phyloP scores from a whole-genome alignment of 2,329 filamentous ascomycete species.

The Plectosphaerella sp. region DNA sequence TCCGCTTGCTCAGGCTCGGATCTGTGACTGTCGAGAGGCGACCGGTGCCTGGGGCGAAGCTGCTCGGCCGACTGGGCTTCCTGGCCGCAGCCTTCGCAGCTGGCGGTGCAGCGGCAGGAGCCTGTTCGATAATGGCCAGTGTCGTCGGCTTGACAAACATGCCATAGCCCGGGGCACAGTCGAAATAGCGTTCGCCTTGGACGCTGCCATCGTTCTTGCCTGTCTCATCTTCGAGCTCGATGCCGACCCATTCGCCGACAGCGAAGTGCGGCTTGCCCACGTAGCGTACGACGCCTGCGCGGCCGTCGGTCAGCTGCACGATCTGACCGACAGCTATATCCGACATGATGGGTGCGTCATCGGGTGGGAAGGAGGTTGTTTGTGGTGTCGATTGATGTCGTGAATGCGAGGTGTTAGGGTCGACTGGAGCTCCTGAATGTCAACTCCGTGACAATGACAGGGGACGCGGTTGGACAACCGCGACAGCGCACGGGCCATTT shows the following conservation, averaged over 20 bases:
- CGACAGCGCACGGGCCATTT: neutral
- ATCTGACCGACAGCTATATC: slow-evolving; percentile 64
- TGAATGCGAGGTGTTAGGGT: neutral
- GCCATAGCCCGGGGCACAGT: slow-evolving; percentile 69
- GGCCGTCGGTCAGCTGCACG: slow-evolving; percentile 74
- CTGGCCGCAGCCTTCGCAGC: slow-evolving; percentile 32
- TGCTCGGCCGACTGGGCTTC: slow-evolving; percentile 42
- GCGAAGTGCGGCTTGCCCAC: slow-evolving; percentile 77
- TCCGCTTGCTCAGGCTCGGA: slow-evolving; percentile 52
- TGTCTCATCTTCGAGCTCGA: slow-evolving; percentile 75
- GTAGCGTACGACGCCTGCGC: slow-evolving; percentile 74
- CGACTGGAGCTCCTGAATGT: neutral
- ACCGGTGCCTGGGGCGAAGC: slow-evolving; percentile 35
- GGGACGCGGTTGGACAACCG: slow-evolving; percentile 2
- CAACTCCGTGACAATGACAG: neutral
- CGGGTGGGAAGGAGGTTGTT: slow-evolving; percentile 8
- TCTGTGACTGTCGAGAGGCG: slow-evolving; percentile 42
- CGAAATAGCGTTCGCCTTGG: slow-evolving; percentile 82
- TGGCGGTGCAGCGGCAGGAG: slow-evolving; percentile 18
- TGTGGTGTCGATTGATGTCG: neutral
- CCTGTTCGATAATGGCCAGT: slow-evolving; percentile 54
- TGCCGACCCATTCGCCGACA: slow-evolving; percentile 79
- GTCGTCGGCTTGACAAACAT: slow-evolving; percentile 82
- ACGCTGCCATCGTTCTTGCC: slow-evolving; percentile 96
- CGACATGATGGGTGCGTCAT: slow-evolving; percentile 38